Percentiles rank a stretch among this genome's conserved stretches.
Conservation (phyloP, 129 eudicot species). For the Tagetes patula region DNA sequence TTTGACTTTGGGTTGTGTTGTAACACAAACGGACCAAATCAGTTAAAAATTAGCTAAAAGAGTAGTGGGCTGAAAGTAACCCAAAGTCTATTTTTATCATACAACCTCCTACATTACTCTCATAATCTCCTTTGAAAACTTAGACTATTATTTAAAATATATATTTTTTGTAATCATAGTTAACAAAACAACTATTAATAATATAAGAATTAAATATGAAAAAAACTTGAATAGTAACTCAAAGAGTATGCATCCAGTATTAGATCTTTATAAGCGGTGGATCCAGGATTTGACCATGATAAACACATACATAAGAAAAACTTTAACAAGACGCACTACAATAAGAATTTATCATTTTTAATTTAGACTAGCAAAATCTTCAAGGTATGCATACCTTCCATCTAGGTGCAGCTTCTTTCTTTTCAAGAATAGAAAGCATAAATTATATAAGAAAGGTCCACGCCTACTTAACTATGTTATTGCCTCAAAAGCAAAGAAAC, state of each 20-base stretch:
- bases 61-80: background rate
- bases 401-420: background rate
- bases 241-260: background rate
- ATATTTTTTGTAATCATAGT: background rate
- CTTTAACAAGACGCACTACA: background rate
- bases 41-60: background rate
- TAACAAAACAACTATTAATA: background rate
- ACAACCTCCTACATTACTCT: background rate
- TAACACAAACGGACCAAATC: conserved; percentile 4
- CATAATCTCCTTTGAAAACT: background rate
- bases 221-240: background rate
- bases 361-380: background rate
- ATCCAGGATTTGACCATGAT: background rate
- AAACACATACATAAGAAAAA: background rate
- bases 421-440: background rate
- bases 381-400: background rate
- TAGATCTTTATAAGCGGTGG: background rate
- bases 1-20: background rate
- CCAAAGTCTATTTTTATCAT: background rate
- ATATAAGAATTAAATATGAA: background rate
- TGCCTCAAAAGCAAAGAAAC: background rate
- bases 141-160: background rate
- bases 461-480: background rate
- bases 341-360: background rate
- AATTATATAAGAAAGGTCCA: background rate